Percentiles rank a stretch among this genome's conserved stretches.
Evolutionary conservation across 805 yeast genomes (phyloP).

Genomic region (Starmera dryadoides): DNA sequence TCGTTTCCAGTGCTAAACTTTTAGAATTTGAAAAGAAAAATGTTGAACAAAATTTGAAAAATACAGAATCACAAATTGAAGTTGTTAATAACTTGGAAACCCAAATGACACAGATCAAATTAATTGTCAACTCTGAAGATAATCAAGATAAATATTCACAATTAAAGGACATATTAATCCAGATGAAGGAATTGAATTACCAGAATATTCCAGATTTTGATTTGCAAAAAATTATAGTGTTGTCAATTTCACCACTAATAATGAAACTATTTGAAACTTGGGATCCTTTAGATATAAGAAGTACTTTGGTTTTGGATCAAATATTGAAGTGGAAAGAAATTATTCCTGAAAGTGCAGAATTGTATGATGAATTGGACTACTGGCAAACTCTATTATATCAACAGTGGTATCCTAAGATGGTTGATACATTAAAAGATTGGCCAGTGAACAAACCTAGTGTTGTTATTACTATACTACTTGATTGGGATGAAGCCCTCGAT

Average conservation of each 20-base stretch:
- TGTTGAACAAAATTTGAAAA: not conserved
- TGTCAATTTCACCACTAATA: constrained; percentile 17
- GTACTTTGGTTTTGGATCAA: constrained; percentile 21
- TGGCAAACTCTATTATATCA: constrained; percentile 29
- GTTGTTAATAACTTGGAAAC: not conserved
- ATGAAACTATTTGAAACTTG: constrained; percentile 22
- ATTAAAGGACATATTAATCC: not conserved
- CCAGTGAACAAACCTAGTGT: constrained; percentile 28
- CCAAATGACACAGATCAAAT: not conserved
- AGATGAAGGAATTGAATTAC: not conserved
- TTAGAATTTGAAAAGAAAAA: not conserved
- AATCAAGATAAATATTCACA: not conserved
- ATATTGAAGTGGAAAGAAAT: constrained; percentile 22
- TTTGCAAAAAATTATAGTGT: constrained; percentile 10
- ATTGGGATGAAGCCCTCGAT: constrained; percentile 34
- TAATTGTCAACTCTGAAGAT: not conserved
- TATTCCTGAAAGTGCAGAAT: constrained; percentile 3
- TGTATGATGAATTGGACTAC: constrained; percentile 11
- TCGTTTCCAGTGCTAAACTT: constrained; percentile 2
- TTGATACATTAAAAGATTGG: constrained; percentile 28
- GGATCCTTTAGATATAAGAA: constrained; percentile 28
- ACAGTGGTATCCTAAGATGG: constrained; percentile 29
- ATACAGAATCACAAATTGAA: not conserved
- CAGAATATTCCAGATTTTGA: constrained; percentile 1
- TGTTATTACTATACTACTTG: constrained; percentile 30